Percentiles rank a stretch among this genome's conserved stretches.
Conservation (phyloP, 2,329 filamentous ascomycete genomes). For the Sarocladium oryzae region DNA sequence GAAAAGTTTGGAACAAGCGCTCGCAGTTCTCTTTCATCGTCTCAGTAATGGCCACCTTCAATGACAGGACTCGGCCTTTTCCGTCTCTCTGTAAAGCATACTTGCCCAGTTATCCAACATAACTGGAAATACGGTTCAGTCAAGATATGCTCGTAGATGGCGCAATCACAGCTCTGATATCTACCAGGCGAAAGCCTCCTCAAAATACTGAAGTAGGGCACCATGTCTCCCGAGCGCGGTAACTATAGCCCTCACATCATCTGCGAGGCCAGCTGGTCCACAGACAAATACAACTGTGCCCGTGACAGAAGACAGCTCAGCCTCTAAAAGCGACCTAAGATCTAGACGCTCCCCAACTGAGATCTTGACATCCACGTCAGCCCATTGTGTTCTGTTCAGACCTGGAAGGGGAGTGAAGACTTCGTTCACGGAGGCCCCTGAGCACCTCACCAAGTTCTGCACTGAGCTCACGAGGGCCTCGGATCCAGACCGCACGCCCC, state of each 20-base stretch:
- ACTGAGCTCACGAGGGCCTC: constrained; percentile 11
- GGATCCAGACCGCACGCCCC: constrained; percentile 10
- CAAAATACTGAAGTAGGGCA: constrained; percentile 10
- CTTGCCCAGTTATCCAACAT: no score
- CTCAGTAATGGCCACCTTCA: no score
- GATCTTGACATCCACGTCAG: constrained; percentile 12
- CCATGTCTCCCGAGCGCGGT: constrained; percentile 11
- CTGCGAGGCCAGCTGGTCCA: constrained; percentile 13
- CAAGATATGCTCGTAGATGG: no score
- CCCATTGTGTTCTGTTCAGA: constrained; percentile 5
- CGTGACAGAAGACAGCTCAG: constrained; percentile 7
- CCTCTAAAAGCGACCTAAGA: not conserved
- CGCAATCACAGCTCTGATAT: no score
- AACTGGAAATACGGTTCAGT: no score
- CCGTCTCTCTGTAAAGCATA: no score
- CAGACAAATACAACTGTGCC: constrained; percentile 13
- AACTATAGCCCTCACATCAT: constrained; percentile 13
- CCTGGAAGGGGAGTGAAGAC: not conserved
- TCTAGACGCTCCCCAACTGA: constrained; percentile 2
- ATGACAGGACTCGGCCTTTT: no score
- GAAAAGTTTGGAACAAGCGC: no score
- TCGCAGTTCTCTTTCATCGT: no score
- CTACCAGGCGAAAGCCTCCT: constrained; percentile 11
- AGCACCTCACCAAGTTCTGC: not conserved
- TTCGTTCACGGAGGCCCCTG: not conserved